Evolutionary conservation across 2,329 filamentous ascomycete species (phyloP), one percentile per base, ranked within the genome.

Genomic region (Diaporthe sp.): DNA sequence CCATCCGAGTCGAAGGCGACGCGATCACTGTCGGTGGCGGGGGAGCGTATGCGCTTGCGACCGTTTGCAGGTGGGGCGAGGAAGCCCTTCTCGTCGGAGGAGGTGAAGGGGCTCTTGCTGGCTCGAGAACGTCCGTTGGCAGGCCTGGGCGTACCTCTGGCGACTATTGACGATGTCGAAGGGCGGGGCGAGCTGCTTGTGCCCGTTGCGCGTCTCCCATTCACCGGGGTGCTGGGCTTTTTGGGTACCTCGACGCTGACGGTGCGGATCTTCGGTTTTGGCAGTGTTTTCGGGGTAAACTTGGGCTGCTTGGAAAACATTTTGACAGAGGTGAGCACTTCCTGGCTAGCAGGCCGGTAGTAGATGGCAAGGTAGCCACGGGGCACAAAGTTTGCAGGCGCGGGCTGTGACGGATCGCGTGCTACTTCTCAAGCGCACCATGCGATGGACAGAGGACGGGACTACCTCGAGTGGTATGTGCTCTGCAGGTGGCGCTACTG

Each of bases 1-100:
- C 83, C 86, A 72, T 89, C 87, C 66, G 86, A 87, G 75, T 86
- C 87, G 74, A 88, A 89, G 71, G 86, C 84, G 76, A 88, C 82
- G 68, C 85, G 85, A 66, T 75, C 74, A 50, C 74, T 75, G 55
- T 87, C 86, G 74, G 84, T 87, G 17, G 83, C 85, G 4, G 88
- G 87, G 10, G 88, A 89, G 42, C 74, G 74, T 71, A 73, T 73
- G 71, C 74, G 74, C 53, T 73, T 75, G 65, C 50, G 71, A 56
- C 39, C 58, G 50, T 35, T 37, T 55, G 71, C 22, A 22, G 73
- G 73, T 35, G 68, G 61, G 39, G 71, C 73, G 71, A 75, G 73
- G 65, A 53, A 51, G 58, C 69, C 56, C 32, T 61, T 68, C 63
- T 75, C 73, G 65, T 73, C 65, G 56, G 73, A 70, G 25, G 71